These are phyloP conservation scores for Boletus huronensis DNA, from an alignment of 768 basidiomycete species.

Conservation along the genomic window DNA sequence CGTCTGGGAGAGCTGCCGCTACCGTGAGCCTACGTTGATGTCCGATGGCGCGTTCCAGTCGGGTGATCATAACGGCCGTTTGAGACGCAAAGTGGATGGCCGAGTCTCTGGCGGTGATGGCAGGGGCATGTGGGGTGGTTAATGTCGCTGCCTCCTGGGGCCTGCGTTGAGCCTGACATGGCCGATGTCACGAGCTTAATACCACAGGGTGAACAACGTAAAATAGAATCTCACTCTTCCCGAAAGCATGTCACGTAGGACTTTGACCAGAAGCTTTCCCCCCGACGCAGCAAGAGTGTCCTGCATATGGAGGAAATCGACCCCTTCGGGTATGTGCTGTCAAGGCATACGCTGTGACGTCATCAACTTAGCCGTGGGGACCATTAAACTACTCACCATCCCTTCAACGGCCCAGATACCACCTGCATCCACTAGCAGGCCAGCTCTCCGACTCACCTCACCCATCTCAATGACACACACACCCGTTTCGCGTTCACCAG, in stretches of 20 bases:
- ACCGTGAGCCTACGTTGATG: constrained; percentile 28
- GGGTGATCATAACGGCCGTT: constrained; percentile 15
- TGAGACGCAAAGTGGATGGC: constrained; percentile 18
- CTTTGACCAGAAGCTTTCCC: constrained; percentile 66
- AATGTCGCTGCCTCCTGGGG: constrained; percentile 40
- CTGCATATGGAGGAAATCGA: constrained; percentile 54
- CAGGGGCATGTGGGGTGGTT: constrained; percentile 49
- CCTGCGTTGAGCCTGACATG: constrained; percentile 42
- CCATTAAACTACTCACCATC: constrained; percentile 46
- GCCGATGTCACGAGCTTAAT: neutral
- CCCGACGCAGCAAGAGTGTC: constrained; percentile 59
- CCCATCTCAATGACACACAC: constrained; percentile 81
- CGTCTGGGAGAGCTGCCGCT: constrained; percentile 23
- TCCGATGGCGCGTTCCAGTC: constrained; percentile 27
- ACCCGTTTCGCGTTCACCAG: constrained; percentile 65
- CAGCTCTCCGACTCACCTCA: constrained; percentile 48
- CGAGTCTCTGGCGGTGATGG: constrained; percentile 17
- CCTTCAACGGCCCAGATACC: constrained; percentile 54
- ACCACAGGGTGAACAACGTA: neutral
- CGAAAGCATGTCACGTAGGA: constrained; percentile 58
- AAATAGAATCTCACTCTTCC: constrained; percentile 43
- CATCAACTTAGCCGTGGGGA: neutral
- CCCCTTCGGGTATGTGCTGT: constrained; percentile 51
- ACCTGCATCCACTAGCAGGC: constrained; percentile 68
- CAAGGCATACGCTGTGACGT: neutral